phyloP scores from a whole-genome alignment of 192 early-diverging fungal species.

The Entomortierella chlamydospora region DNA sequence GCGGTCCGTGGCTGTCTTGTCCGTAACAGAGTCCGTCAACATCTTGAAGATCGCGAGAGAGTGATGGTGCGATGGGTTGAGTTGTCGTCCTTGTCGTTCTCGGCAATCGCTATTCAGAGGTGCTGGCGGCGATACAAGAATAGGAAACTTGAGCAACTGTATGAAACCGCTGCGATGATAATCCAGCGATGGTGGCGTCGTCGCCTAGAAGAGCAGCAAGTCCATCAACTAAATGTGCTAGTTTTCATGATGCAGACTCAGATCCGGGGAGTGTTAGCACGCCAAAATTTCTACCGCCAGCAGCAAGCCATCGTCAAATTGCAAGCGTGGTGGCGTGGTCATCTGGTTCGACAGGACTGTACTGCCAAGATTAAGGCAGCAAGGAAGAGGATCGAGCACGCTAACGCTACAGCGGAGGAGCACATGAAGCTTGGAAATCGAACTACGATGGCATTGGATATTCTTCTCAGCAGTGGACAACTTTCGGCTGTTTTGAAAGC shows the following conservation, averaged over 20 bases:
- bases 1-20: constrained; percentile 36
- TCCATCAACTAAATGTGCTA: constrained; percentile 2
- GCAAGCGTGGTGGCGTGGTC: constrained; percentile 56
- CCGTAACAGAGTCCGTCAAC: constrained; percentile 16
- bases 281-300: background rate
- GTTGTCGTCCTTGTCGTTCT: constrained; percentile 17
- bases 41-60: constrained; percentile 35
- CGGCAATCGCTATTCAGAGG: constrained; percentile 43
- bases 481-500: constrained; percentile 58
- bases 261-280: constrained; percentile 44
- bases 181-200: constrained; percentile 52
- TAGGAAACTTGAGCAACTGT: constrained; percentile 9
- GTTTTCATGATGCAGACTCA: constrained; percentile 36
- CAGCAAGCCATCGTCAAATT: constrained; percentile 37
- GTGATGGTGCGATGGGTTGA: constrained; percentile 31
- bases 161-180: constrained; percentile 12
- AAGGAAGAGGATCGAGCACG: constrained; percentile 50
- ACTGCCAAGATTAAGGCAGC: constrained; percentile 50
- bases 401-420: constrained; percentile 53
- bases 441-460: constrained; percentile 55
- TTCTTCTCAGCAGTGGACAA: constrained; percentile 53
- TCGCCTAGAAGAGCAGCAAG: background rate
- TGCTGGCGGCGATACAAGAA: constrained; percentile 25
- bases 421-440: constrained; percentile 60
- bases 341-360: constrained; percentile 42